phyloP scores from a whole-genome alignment of 495 filamentous ascomycete species.

The Neurospora tetraspora region DNA sequence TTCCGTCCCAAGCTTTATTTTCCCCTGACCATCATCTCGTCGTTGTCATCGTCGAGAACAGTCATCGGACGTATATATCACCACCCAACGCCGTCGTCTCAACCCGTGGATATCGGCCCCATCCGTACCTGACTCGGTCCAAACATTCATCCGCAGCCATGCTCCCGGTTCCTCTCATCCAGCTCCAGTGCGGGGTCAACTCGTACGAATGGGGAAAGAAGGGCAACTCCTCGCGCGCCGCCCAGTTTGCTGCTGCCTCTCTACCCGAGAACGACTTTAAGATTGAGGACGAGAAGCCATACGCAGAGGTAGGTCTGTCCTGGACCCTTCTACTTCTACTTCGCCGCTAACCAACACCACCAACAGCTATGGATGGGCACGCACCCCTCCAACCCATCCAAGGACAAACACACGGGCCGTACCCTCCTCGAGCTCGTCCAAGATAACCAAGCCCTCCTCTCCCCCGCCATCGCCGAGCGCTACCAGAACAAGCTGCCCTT shows the following conservation, averaged over 20 bases:
- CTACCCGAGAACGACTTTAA: conserved; percentile 53
- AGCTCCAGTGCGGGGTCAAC: conserved; percentile 92
- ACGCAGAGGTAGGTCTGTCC: conserved; percentile 57
- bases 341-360: background rate
- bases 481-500: conserved; percentile 66
- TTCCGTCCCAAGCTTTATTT: background rate
- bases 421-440: conserved; percentile 83
- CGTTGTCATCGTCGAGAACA: background rate
- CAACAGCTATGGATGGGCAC: conserved; percentile 97
- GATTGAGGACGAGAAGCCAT: conserved; percentile 74
- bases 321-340: too few species aligned
- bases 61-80: background rate
- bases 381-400: conserved; percentile 89
- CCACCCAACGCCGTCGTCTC: background rate
- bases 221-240: conserved; percentile 68
- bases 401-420: conserved; percentile 73
- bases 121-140: background rate
- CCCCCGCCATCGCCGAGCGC: conserved; percentile 54
- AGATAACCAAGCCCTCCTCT: conserved; percentile 76
- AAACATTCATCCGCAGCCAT: too few species aligned
- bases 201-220: conserved; percentile 99
- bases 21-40: background rate
- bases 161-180: conserved; percentile 63
- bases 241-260: conserved; percentile 69
- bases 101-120: background rate